Percentiles rank a stretch among this genome's conserved stretches.
These are phyloP conservation scores for Colletotrichum navitas DNA, from an alignment of 2,329 filamentous ascomycete species.

Conservation along the genomic window DNA sequence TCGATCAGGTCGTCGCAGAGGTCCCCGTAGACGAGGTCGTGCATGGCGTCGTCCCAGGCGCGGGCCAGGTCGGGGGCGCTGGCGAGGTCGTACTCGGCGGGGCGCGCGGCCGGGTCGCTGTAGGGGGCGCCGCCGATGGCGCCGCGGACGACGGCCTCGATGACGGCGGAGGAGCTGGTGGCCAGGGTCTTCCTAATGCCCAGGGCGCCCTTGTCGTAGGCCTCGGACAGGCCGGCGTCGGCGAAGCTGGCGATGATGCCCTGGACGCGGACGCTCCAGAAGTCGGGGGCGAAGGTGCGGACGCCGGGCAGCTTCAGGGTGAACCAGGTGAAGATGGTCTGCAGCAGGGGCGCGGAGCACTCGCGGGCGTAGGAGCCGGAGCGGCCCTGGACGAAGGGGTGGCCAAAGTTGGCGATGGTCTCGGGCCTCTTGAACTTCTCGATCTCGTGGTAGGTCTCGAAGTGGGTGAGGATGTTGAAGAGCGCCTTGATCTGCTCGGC, in stretches of 20 bases:
- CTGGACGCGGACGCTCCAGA: slow-evolving; percentile 74
- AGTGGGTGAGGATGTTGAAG: slow-evolving; percentile 71
- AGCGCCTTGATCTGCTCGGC: slow-evolving; percentile 63
- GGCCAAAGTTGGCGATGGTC: slow-evolving; percentile 76
- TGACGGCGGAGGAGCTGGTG: slow-evolving; percentile 76
- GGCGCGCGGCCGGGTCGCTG: slow-evolving; percentile 41
- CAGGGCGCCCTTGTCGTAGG: slow-evolving; percentile 82
- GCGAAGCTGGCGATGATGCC: slow-evolving; percentile 72
- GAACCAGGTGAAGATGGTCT: slow-evolving; percentile 75
- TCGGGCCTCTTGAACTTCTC: slow-evolving; percentile 76
- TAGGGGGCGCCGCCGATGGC: slow-evolving; percentile 70
- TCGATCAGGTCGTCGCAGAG: slow-evolving; percentile 75
- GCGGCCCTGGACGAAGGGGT: slow-evolving; percentile 66
- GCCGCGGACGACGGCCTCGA: slow-evolving; percentile 77
- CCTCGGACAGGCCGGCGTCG: slow-evolving; percentile 80
- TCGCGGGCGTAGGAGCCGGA: slow-evolving; percentile 45
- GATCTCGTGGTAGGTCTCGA: slow-evolving; percentile 76
- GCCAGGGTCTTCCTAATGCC: slow-evolving; percentile 81
- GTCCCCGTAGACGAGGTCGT: slow-evolving; percentile 76
- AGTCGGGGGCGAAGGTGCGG: slow-evolving; percentile 70
- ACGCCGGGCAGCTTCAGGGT: slow-evolving; percentile 76
- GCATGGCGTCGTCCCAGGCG: slow-evolving; percentile 76
- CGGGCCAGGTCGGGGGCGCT: slow-evolving; percentile 71
- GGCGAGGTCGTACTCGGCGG: slow-evolving; percentile 65
- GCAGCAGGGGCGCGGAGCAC: slow-evolving; percentile 74